phyloP scores from a whole-genome alignment of 495 filamentous ascomycete species.

The Neurospora sp. region DNA sequence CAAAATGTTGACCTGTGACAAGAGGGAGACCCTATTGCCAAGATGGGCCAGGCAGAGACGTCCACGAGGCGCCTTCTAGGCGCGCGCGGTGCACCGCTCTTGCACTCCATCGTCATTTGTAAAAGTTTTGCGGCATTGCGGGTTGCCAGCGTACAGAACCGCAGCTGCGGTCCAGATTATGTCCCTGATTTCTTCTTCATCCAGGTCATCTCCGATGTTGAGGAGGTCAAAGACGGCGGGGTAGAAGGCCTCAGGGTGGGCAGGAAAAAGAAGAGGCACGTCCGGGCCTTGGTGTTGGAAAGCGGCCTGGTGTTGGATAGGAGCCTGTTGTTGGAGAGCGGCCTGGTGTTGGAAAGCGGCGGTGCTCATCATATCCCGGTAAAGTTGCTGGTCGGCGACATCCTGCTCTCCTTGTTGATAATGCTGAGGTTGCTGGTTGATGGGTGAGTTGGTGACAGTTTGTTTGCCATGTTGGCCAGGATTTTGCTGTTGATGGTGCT shows the following conservation, averaged over 20 bases:
- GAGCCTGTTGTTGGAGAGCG: neutral
- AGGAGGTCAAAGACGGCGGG: neutral
- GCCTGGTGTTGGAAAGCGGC: too few relatives aligned
- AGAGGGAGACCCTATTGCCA: rapidly evolving
- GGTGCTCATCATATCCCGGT: too few relatives aligned
- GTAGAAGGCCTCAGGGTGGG: neutral
- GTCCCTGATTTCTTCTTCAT: neutral
- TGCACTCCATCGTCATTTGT: neutral
- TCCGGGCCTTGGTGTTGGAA: neutral
- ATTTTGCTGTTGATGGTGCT: too few relatives aligned
- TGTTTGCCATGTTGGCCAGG: too few relatives aligned
- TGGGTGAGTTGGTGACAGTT: too few relatives aligned
- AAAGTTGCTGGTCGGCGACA: too few relatives aligned
- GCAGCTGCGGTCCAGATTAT: neutral
- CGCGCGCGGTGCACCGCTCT: neutral
- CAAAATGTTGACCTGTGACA: neutral
- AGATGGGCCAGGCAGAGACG: neutral
- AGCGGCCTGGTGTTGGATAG: neutral
- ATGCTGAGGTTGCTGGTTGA: too few relatives aligned
- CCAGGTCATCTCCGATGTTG: neutral
- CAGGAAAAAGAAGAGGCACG: neutral
- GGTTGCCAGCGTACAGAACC: neutral
- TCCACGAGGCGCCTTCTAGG: neutral
- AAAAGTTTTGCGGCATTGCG: neutral
- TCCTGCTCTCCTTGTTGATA: too few relatives aligned